Evolutionary conservation across 768 basidiomycete genomes (phyloP).

Genomic region (Tylopilus felleus): DNA sequence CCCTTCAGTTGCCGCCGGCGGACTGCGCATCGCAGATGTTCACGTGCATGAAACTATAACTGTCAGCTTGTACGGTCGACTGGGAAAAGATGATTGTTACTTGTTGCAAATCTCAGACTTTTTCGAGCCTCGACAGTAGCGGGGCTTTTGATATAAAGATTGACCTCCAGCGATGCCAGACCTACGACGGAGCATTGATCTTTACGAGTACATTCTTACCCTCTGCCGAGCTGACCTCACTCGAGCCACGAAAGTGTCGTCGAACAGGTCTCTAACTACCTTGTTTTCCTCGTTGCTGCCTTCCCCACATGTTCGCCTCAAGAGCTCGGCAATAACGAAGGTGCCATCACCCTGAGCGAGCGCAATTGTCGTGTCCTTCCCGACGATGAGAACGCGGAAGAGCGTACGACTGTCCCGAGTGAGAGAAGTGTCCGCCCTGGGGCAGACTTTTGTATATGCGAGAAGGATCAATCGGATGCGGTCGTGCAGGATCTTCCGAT

Average conservation of each 20-base stretch:
- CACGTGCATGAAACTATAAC: too few relatives aligned
- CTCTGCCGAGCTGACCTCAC: conserved; percentile 59
- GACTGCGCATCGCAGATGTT: too few relatives aligned
- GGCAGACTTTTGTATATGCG: conserved; percentile 86
- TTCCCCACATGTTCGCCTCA: conserved; percentile 53
- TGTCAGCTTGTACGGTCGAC: too few relatives aligned
- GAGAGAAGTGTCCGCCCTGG: conserved; percentile 87
- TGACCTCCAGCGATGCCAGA: neutral
- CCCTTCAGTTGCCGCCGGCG: too few relatives aligned
- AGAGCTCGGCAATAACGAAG: conserved; percentile 73
- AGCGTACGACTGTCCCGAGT: conserved; percentile 49
- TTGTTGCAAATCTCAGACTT: too few relatives aligned
- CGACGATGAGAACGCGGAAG: conserved; percentile 57
- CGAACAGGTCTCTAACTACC: conserved; percentile 59
- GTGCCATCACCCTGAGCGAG: conserved; percentile 64
- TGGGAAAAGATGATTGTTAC: too few relatives aligned
- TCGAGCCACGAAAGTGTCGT: conserved; percentile 39
- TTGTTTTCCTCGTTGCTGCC: conserved; percentile 39
- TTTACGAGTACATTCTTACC: conserved; percentile 69
- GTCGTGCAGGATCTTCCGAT: conserved; percentile 42
- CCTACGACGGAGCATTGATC: conserved; percentile 33
- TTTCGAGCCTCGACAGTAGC: neutral
- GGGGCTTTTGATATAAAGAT: conserved; percentile 8
- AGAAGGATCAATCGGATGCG: conserved; percentile 75
- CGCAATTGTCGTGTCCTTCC: conserved; percentile 45